Base-by-base conservation (phyloP, 768 basidiomycete species). In the Albatrellus ellisii region DNA sequence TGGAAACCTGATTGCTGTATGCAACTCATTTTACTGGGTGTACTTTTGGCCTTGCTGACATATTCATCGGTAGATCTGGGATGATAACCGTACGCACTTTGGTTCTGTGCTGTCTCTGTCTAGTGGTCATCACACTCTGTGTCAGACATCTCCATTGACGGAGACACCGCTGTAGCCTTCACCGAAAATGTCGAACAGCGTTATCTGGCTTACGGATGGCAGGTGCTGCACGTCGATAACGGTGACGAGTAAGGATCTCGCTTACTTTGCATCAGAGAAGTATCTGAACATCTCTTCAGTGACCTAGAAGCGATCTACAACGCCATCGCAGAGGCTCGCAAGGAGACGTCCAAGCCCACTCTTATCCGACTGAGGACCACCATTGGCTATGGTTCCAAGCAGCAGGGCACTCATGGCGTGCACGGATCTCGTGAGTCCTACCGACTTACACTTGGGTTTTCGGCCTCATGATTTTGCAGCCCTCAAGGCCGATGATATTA, bases 101-200 rank as follows among this genome's bases (percentile, higher is more conserved):
- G 18, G 10, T 36, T 18, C 22, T n/a, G n/a, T n/a, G n/a, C 10
- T 28, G 17, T 42, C 42, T 28, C 35, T 41, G n/a, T 26, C 14
- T 42, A 45, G 36, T 6, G 43, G 9, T 9, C 8, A 26, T 46
- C 48, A 45, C 51, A 37, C 26, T 46, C 38, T 41, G 35, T 34
- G 14, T 26, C 38, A 90, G 86, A 90, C 61, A 97, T 97, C 60
- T 88, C 92, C 49, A 95, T 97, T 54, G 92, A 97, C 58, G 92
- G 92, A 49, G 77, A 89, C 63, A 97, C 91, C 49, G 76, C 76
- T 43, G 72, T 80, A 43, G 84, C 92, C 14, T 97, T 97, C 71
- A 97, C 92, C 32, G 92, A 97, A 63, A 77, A 95, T 53, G 89
- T 94, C 42, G 76, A 73, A 52, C 77, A 80, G 57, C 79, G 92